Evolutionary conservation across 2,329 filamentous ascomycete genomes (phyloP), one percentile per base, ranked within the genome.

Genomic region (Fonsecaea monophora): DNA sequence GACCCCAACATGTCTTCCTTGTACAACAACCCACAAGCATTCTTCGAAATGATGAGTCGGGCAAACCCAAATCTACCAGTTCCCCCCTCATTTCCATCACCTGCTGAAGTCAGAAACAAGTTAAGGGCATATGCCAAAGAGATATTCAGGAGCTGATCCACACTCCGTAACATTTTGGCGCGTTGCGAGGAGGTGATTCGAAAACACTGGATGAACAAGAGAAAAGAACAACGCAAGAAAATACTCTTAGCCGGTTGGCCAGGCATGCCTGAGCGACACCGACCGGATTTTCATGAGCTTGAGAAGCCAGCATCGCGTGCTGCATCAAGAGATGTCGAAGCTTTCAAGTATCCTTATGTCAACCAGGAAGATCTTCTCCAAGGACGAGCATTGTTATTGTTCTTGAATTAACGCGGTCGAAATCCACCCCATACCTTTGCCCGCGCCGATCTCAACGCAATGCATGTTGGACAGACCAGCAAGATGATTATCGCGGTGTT

Each of bases 121-220:
- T 71, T 74, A 3, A 62, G 58, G 18, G 32, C 54, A 18, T 72
- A 73, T 53, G 70, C 74, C 2, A 54, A 62, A 25, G 67, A 67
- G 5, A 79, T 84, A 18, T 79, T 81, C 64, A 67, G 65, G 6
- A 66, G 72, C 65, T 82, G 78, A 70, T 68, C 75, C 5, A 64
- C 53, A 2, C 73, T 86, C 7, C 75, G 76, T 10, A 73, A 73
- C 0, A 83, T 86, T 4, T 62, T 87, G 2, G 74, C 81, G 48
- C 80, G 84, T 4, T 82, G 86, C 57, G 84, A 88, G 71, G 74
- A 74, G 0, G 81, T 78, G 0, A 81, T 88, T 10, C 80, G 81
- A 61, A 85, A 81, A 68, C 80, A 85, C 45, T 89, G 85, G 86
- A 67, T 71, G 2, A 87, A 87, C 71, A 87, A 86, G 75, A 81